Base-by-base conservation (phyloP, 2,329 filamentous ascomycete species). In the Penicillium freii region DNA sequence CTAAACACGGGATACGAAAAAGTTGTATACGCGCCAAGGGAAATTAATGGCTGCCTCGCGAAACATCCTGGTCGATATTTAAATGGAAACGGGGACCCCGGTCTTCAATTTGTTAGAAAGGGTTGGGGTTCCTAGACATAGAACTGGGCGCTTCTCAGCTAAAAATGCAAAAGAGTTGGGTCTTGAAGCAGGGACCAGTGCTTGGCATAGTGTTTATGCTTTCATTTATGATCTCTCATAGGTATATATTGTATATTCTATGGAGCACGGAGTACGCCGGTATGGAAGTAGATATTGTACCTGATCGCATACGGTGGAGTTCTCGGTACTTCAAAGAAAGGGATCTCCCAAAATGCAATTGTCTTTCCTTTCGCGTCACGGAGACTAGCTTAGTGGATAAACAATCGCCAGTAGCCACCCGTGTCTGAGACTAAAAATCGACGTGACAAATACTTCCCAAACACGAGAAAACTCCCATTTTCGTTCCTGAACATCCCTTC, bases 301-400 rank as follows among this genome's bases (percentile, higher is more conserved):
- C 25, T 51, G 40, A 29, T 17, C 19, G 29, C 36, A 44, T 46
- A n/a, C 8, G 48, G 48, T 51, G 49, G 49, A 42, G 49, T 33
- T n/a, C 15, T 21, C 9, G 27, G 23, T 15, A 33, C 23, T 36
- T 38, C 23, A 34, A 49, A 54, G 9, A 27, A 48, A 27, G 23
- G 21, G 50, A 44, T 50, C 29, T 38, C 25, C 19, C 19, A 39
- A 21, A 56, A 56, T 56, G 46, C 53, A 51, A 56, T 56, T 56
- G 53, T 51, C 23, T 51, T 38, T 49, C n/a, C 11, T 40, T 55
- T 43, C 21, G 15, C 25, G 23, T 31, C 19, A 17, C 13, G 8
- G 6, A 15, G n/a, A 34, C 13, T 44, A 42, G 23, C 4, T 49
- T 54, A 49, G 27, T 43, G 45, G 31, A 33, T 33, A 23, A 13